Evolutionary conservation across 176 grass and related monocot genomes (phyloP).

Genomic region (Zea luxurians): DNA sequence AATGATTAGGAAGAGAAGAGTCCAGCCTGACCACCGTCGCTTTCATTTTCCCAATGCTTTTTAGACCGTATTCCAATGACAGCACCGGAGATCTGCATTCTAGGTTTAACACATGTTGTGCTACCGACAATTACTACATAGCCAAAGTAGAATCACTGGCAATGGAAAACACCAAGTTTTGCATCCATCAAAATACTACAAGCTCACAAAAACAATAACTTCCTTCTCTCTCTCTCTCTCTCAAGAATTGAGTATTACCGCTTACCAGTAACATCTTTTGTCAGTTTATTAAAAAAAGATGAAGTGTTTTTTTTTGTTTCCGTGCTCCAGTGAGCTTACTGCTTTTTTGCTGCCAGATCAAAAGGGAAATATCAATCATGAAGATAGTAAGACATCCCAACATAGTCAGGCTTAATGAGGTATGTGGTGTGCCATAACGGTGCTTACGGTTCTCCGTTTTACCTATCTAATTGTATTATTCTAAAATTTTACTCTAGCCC

Average conservation of each 20-base stretch:
- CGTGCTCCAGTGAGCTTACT: conserved; percentile 15
- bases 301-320: background rate
- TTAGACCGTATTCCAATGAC: background rate
- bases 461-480: background rate
- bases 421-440: conserved; percentile 49
- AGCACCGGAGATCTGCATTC: background rate
- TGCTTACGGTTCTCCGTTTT: background rate
- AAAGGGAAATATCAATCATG: conserved; percentile 99
- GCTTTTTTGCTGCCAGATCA: conserved; percentile 57
- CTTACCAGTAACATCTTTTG: background rate
- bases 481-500: conserved; percentile 4
- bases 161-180: background rate
- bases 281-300: background rate
- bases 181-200: too few relatives aligned
- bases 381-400: conserved; percentile 93
- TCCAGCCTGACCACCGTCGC: background rate
- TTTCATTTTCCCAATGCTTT: background rate
- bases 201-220: too few relatives aligned
- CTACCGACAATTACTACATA: background rate
- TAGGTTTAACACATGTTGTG: background rate
- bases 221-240: too few relatives aligned
- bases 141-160: background rate
- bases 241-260: too few relatives aligned
- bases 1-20: too few relatives aligned
- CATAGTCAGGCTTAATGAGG: conserved; percentile 89